phyloP scores from a whole-genome alignment of 2,329 filamentous ascomycete species.

The Penicillium brevicompactum region DNA sequence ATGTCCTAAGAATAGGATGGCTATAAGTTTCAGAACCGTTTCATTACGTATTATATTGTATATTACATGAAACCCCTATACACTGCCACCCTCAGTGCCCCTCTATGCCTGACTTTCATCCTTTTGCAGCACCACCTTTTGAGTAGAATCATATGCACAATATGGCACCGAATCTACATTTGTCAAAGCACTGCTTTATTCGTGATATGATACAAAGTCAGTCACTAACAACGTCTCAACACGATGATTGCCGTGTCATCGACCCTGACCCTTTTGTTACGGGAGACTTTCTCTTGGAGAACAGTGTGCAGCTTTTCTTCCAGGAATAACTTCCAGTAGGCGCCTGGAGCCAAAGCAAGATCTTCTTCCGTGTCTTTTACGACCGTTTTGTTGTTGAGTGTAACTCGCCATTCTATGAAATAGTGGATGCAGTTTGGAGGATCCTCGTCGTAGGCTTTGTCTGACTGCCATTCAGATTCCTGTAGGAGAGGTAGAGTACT shows the following conservation, averaged over 20 bases:
- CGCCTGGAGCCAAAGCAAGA: conserved; percentile 14
- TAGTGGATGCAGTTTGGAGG: neutral
- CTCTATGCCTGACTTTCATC: neutral
- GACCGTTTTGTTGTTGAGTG: conserved; percentile 13
- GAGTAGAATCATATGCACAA: neutral
- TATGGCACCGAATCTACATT: conserved; percentile 6
- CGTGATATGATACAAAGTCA: conserved; percentile 11
- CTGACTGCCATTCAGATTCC: too few relatives aligned
- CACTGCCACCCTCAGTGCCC: too few relatives aligned
- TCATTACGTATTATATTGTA: neutral
- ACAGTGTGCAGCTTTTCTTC: conserved; percentile 16
- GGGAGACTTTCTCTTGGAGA: conserved; percentile 8
- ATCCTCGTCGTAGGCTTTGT: neutral
- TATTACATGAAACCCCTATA: conserved; percentile 1
- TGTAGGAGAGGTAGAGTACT: too few relatives aligned
- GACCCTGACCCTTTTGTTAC: too few relatives aligned
- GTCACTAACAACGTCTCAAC: conserved; percentile 5
- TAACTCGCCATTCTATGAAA: conserved; percentile 30
- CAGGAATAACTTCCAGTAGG: conserved; percentile 13
- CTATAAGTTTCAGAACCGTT: neutral
- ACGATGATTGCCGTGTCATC: too few relatives aligned
- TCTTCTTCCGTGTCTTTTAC: conserved; percentile 19
- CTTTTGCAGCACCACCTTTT: neutral
- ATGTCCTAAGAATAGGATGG: neutral
- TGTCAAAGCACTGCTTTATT: conserved; percentile 5